phyloP scores from a whole-genome alignment of 257 asterid species.

The Agastache rugosa region DNA sequence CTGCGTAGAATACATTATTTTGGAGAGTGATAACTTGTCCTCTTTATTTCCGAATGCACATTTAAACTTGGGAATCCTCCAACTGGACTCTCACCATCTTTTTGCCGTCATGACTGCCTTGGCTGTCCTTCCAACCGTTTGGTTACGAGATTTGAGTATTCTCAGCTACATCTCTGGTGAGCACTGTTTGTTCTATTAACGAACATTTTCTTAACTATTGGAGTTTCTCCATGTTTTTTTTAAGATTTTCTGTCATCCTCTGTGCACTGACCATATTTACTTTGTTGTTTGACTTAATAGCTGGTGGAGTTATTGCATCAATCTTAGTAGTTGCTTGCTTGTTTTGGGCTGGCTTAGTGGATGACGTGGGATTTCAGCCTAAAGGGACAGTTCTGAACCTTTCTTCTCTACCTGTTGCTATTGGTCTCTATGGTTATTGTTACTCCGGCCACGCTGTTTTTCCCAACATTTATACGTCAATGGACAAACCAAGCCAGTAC shows the following conservation, averaged over 20 bases:
- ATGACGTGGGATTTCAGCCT: constrained; percentile 62
- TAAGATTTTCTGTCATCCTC: not conserved
- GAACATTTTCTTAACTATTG: not conserved
- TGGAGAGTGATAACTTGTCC: constrained; percentile 91
- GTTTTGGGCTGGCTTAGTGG: constrained; percentile 91
- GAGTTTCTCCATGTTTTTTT: not conserved
- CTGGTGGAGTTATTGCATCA: constrained; percentile 98
- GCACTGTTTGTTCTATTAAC: constrained; percentile 13
- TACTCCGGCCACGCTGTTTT: constrained; percentile 96
- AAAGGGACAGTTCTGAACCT: constrained; percentile 63
- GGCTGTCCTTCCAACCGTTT: constrained; percentile 92
- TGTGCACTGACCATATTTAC: not conserved
- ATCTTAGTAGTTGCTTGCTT: constrained; percentile 75
- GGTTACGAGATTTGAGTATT: constrained; percentile 71
- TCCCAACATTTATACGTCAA: constrained; percentile 88
- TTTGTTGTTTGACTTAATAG: constrained; percentile 45
- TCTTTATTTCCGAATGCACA: constrained; percentile 88
- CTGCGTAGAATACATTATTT: constrained; percentile 85
- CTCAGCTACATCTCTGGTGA: constrained; percentile 97
- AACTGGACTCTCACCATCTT: constrained; percentile 64
- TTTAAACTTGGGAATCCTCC: constrained; percentile 60
- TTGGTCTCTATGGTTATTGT: constrained; percentile 95
- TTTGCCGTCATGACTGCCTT: constrained; percentile 72
- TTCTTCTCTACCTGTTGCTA: constrained; percentile 88
- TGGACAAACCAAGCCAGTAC: constrained; percentile 80